These are phyloP conservation scores for Cubamyces lactineus DNA, from an alignment of 768 basidiomycete species.

Conservation along the genomic window DNA sequence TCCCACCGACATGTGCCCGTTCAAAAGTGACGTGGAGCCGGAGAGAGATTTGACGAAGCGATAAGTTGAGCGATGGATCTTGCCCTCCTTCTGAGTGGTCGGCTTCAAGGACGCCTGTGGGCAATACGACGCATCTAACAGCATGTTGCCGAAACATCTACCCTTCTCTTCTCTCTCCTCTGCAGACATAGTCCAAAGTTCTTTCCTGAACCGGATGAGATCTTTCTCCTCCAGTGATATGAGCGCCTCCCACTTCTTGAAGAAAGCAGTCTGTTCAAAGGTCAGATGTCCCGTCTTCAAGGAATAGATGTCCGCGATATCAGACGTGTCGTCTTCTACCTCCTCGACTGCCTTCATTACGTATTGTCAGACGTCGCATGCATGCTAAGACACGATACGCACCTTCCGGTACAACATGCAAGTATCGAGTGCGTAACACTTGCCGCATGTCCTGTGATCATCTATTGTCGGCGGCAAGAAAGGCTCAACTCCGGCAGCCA, in stretches of 20 bases:
- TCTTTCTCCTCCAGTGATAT: constrained; percentile 89
- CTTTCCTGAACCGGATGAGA: constrained; percentile 79
- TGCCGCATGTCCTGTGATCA: constrained; percentile 73
- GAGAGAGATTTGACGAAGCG: constrained; percentile 50
- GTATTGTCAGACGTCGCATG: constrained; percentile 10
- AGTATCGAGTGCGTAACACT: constrained; percentile 80
- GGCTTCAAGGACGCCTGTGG: constrained; percentile 10
- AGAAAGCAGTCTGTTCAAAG: constrained; percentile 68
- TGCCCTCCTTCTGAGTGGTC: constrained; percentile 41
- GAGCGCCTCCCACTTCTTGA: constrained; percentile 88
- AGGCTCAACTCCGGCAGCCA: constrained; percentile 40
- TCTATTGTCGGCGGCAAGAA: constrained; percentile 91
- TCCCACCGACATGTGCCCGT: constrained; percentile 75
- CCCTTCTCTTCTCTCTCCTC: constrained; percentile 79
- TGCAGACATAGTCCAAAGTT: constrained; percentile 92
- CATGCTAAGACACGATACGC: background rate
- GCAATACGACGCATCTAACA: constrained; percentile 52
- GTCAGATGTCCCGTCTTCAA: constrained; percentile 84
- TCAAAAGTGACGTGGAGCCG: constrained; percentile 52
- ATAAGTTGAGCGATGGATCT: constrained; percentile 82
- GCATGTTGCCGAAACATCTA: constrained; percentile 84
- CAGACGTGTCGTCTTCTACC: constrained; percentile 53
- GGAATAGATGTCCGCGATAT: constrained; percentile 69
- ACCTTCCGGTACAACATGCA: constrained; percentile 97
- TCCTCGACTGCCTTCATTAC: constrained; percentile 65